phyloP scores from a whole-genome alignment of 2,329 filamentous ascomycete genomes.

The Leptoxyphium fumago region DNA sequence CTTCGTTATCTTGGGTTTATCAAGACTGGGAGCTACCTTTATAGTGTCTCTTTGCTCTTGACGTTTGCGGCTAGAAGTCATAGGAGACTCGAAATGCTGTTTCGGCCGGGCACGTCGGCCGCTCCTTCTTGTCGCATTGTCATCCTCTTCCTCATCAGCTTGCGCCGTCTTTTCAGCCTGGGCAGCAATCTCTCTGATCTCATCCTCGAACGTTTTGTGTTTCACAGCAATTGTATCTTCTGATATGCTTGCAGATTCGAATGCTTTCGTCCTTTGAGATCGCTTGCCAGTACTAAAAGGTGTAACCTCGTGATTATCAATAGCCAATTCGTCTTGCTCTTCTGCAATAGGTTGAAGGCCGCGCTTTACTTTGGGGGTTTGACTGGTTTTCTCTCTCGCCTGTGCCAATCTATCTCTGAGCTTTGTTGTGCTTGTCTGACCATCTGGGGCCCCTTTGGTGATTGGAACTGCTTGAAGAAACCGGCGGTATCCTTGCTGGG shows the following conservation, averaged over 20 bases:
- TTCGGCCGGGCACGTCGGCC: slow-evolving; percentile 1
- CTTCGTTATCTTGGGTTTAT: slow-evolving; percentile 4
- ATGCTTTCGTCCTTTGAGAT: not conserved
- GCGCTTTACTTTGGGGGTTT: slow-evolving; percentile 1
- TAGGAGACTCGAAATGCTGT: too few relatives aligned
- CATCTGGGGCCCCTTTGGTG: not conserved
- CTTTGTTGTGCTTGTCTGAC: not conserved
- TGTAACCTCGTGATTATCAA: not conserved
- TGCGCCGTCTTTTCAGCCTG: slow-evolving; percentile 9
- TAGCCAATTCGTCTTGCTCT: not conserved
- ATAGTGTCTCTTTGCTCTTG: not conserved
- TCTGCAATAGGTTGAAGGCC: not conserved
- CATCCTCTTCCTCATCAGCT: slow-evolving; percentile 8
- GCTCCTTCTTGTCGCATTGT: slow-evolving; percentile 2
- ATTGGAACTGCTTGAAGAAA: slow-evolving; percentile 17
- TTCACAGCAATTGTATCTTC: slow-evolving; percentile 1
- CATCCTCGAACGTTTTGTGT: slow-evolving; percentile 19
- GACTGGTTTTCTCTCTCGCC: not conserved
- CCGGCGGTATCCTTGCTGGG: slow-evolving; percentile 4
- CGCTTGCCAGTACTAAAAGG: too few relatives aligned
- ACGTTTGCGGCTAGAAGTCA: not conserved
- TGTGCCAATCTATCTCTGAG: not conserved
- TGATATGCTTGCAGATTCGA: not conserved
- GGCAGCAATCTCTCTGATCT: slow-evolving; percentile 16
- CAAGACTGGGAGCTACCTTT: not conserved